Evolutionary conservation across 192 early-diverging fungal genomes (phyloP), one percentile per base, ranked within the genome.

Genomic region (Powellomyces hirtus): DNA sequence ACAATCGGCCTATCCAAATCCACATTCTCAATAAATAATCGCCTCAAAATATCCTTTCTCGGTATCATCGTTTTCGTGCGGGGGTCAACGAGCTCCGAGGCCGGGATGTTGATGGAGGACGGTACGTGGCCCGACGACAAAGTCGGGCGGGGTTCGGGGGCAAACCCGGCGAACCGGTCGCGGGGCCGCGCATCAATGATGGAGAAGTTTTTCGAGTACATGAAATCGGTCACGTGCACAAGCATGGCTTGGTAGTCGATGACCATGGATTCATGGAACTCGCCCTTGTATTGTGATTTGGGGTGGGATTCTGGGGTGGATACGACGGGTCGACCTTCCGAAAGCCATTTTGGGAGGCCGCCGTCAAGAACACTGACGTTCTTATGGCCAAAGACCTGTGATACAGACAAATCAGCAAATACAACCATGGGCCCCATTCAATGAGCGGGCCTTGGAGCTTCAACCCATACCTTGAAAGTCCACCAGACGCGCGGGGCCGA

Each of bases 401-500:
- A n/a, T n/a, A n/a, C 36, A 27, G 33, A 34, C 29, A 29, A 56
- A 18, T 18, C 46, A 49, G 46, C 46, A 49, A 49, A 24, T 16
- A 49, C 3, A 18, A 14, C 16, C 46, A 3, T n/a, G n/a, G n/a
- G n/a, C n/a, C n/a, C n/a, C n/a, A n/a, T n/a, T n/a, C n/a, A n/a
- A n/a, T n/a, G n/a, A n/a, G n/a, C n/a, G n/a, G n/a, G n/a, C n/a
- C n/a, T 24, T 37, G 20, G 13, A 10, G 67, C 18, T 31, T 37
- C 22, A 34, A 61, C 5, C 31, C 53, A 11, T 64, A 85, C 90
- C 74, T 91, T 91, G 77, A 96, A 93, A 46, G 92, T 94, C 94
- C 94, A 98, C 75, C 90, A 97, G 22, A 93, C 91, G 16, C 96
- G 86, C 42, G 87, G 86, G 6, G 94, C 88, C 14, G 94, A 89